Conservation (phyloP, 78 protist genomes). For the Paratrimastix pyriformis region DNA sequence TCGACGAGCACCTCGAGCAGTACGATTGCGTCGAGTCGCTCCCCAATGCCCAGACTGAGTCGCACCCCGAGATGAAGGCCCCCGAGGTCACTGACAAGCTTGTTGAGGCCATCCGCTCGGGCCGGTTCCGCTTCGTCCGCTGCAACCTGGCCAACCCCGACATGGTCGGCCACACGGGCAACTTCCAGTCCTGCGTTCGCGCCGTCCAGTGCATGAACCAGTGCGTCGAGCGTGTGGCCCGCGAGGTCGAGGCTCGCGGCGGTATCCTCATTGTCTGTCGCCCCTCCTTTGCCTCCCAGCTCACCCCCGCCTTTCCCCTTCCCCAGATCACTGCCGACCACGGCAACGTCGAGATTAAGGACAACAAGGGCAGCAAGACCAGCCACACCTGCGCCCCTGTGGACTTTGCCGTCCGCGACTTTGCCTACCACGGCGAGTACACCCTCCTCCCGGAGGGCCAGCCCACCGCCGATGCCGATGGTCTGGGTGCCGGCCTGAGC, state of each 20-base stretch:
- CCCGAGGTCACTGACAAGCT: conserved; percentile 38
- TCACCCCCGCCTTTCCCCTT: too few relatives aligned
- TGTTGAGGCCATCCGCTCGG: conserved; percentile 19
- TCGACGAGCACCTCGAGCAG: conserved; percentile 17
- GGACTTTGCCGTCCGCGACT: not conserved
- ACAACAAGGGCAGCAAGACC: conserved; percentile 12
- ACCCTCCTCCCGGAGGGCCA: not conserved
- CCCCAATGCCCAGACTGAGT: conserved; percentile 1
- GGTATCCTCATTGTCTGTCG: conserved; percentile 30
- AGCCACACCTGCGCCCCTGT: conserved; percentile 37
- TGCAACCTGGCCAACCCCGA: conserved; percentile 56
- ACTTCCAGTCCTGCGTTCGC: conserved; percentile 18
- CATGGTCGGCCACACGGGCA: conserved; percentile 67
- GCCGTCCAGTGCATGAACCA: conserved; percentile 28
- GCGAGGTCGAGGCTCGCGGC: not conserved
- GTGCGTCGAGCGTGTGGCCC: conserved; percentile 22
- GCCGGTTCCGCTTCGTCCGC: conserved; percentile 22
- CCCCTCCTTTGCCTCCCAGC: too few relatives aligned
- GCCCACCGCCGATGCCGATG: not conserved
- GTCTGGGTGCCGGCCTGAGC: conserved; percentile 23
- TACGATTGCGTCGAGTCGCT: conserved; percentile 14
- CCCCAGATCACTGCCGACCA: conserved; percentile 60
- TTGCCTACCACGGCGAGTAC: not conserved
- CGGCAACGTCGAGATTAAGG: conserved; percentile 54
- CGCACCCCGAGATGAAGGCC: conserved; percentile 57